Percentiles rank a stretch among this genome's conserved stretches.
phyloP scores from a whole-genome alignment of 108 stramenopile genomes.

The Stephanodiscus minutulus region DNA sequence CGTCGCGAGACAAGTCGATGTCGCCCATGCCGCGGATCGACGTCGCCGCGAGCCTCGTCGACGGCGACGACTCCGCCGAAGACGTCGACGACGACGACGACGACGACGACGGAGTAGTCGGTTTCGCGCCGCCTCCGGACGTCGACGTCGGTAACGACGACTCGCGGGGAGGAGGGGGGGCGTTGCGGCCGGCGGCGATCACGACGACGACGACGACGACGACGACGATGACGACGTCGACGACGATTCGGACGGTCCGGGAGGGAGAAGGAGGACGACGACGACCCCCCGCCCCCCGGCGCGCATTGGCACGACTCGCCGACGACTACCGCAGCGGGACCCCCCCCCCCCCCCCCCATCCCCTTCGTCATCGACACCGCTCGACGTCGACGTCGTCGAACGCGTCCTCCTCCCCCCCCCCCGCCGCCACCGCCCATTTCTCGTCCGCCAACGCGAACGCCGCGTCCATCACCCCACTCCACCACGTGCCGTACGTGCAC shows the following conservation, averaged over 20 bases:
- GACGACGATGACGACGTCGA: background rate
- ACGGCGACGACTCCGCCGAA: background rate
- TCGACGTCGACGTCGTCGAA: background rate
- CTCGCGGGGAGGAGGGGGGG: background rate
- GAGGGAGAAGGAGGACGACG: background rate
- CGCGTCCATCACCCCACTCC: slow-evolving; percentile 33
- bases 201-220: background rate
- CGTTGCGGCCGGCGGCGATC: background rate
- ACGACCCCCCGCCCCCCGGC: background rate
- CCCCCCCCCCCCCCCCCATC: background rate
- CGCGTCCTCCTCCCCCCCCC: background rate
- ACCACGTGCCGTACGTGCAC: slow-evolving; percentile 58
- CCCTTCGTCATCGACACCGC: background rate
- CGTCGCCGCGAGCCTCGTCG: background rate
- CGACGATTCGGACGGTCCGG: no score
- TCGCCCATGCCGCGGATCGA: background rate
- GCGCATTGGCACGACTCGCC: no score
- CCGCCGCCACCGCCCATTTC: background rate
- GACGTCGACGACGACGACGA: background rate
- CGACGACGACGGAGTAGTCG: background rate
- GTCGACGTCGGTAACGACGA: background rate
- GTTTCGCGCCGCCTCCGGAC: no score
- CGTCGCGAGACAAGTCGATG: no score
- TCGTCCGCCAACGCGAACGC: background rate
- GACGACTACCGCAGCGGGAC: no score